Conservation (phyloP, 495 filamentous ascomycete species). For the Hypoxylon subgilvum region DNA sequence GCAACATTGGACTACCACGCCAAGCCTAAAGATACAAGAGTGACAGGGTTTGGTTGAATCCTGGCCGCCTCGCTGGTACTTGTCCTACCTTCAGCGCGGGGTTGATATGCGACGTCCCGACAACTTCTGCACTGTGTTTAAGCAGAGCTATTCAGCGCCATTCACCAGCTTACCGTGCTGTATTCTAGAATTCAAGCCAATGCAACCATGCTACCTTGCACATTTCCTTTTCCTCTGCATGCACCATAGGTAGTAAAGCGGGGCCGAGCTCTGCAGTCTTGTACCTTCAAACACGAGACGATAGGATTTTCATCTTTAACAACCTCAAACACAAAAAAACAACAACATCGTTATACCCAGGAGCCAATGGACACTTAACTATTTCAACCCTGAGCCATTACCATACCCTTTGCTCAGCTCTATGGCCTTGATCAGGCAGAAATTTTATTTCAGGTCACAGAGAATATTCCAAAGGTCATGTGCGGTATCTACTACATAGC, state of each 20-base stretch:
- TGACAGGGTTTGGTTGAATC: slow-evolving; percentile 20
- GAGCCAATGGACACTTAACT: too few species aligned
- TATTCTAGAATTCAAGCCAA: slow-evolving; percentile 33
- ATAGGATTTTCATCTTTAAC: background rate
- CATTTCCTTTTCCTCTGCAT: too few species aligned
- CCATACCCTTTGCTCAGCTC: too few species aligned
- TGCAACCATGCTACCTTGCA: slow-evolving; percentile 8
- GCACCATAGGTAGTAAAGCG: too few species aligned
- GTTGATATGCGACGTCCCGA: slow-evolving; percentile 2
- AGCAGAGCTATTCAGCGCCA: background rate
- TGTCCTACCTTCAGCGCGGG: slow-evolving; percentile 25
- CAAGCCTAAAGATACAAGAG: slow-evolving; percentile 24
- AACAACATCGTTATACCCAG: background rate
- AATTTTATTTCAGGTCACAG: too few species aligned
- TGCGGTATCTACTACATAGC: too few species aligned
- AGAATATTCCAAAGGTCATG: too few species aligned
- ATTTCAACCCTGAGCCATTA: too few species aligned
- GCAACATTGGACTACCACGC: slow-evolving; percentile 24
- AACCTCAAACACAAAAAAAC: slow-evolving; percentile 1
- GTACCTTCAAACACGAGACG: slow-evolving; percentile 4
- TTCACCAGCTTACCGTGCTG: background rate
- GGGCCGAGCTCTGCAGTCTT: slow-evolving; percentile 1
- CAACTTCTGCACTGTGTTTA: slow-evolving; percentile 13
- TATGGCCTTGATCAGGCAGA: too few species aligned
- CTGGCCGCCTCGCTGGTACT: slow-evolving; percentile 22